Base-by-base conservation (phyloP, 2,329 filamentous ascomycete species). In the Aaosphaeria arxii region DNA sequence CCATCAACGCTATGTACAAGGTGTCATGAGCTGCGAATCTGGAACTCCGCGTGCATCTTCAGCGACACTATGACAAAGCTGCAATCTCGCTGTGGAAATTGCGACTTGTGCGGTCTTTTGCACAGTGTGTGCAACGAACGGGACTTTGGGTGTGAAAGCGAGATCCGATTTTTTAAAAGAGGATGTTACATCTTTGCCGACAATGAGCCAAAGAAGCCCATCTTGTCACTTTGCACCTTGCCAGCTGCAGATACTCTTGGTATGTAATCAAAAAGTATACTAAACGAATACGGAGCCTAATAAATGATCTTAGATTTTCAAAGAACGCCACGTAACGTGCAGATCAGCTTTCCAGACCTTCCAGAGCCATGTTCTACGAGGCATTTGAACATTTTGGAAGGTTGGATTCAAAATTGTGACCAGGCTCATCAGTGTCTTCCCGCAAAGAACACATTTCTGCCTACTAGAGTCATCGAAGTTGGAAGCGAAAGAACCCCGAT, bases 391-490 rank as follows among this genome's bases (percentile, higher is more conserved):
- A 30, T 49, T 5, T 13, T 46, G 7, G n/a, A 28, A 6, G 40
- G 31, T 30, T 46, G 46, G 46, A 51, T 48, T 32, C 24, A 28
- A 24, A 49, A 40, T 28, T 51, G 49, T 32, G 36, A 49, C 42
- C 6, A 40, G 30, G 35, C 9, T 7, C 43, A 51, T 38, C 9
- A 43, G 13, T 51, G 46, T 24, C 30, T 46, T 11, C 40, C 46
- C 2, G 9, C 11, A 9, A 30, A 33, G 7, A 40, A 43, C 24
- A 36, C 28, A 4, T 43, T 51, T 32, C 46, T 48, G 35, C 51
- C 45, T 9, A 51, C 51, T 24, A 31, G 48, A 29, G 45, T 53
- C 11, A 24, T 53, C 13, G 43, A 53, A 46, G 48, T 53, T 29
- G 45, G 51, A 7, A 29, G 40, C 29, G 9, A 7, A 7, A 24